Conservation (phyloP, 495 filamentous ascomycete species). For the Darksidea phi region DNA sequence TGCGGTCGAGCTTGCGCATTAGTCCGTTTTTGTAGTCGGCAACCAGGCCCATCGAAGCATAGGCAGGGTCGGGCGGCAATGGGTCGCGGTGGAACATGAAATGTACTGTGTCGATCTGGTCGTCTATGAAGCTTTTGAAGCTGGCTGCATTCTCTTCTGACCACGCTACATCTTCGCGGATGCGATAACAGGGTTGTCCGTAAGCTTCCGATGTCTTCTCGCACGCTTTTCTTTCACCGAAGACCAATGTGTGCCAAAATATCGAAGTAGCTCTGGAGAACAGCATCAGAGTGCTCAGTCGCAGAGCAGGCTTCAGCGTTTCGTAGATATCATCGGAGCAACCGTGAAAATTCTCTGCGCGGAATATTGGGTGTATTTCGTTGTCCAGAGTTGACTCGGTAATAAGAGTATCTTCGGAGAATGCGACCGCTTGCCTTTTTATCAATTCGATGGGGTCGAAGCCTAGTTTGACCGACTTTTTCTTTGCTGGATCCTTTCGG, state of each 20-base stretch:
- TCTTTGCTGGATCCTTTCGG: conserved; percentile 30
- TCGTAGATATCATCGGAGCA: conserved; percentile 39
- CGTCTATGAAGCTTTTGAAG: conserved; percentile 30
- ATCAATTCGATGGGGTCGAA: conserved; percentile 39
- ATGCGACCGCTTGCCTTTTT: conserved; percentile 36
- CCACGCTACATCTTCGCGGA: conserved; percentile 30
- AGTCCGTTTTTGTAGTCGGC: conserved; percentile 37
- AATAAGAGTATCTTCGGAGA: conserved; percentile 10
- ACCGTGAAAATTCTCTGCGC: conserved; percentile 37
- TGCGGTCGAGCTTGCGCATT: conserved; percentile 26
- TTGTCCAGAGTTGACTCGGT: conserved; percentile 32
- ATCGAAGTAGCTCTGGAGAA: conserved; percentile 32
- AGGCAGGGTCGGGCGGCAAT: conserved; percentile 29
- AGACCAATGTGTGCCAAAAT: conserved; percentile 39
- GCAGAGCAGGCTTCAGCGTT: conserved; percentile 35
- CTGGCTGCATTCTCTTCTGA: conserved; percentile 19
- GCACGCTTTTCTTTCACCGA: conserved; percentile 33
- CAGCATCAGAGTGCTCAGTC: conserved; percentile 34
- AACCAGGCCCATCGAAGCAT: conserved; percentile 35
- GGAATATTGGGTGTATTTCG: conserved; percentile 38
- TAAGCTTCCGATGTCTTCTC: conserved; percentile 21
- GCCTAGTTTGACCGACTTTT: conserved; percentile 31
- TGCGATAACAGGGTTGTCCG: conserved; percentile 32
- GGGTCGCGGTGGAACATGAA: conserved; percentile 36
- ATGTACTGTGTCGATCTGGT: conserved; percentile 32